Evolutionary conservation across 306 rosid genomes (phyloP), one percentile per base, ranked within the genome.

Genomic region (Cicer judaicum): DNA sequence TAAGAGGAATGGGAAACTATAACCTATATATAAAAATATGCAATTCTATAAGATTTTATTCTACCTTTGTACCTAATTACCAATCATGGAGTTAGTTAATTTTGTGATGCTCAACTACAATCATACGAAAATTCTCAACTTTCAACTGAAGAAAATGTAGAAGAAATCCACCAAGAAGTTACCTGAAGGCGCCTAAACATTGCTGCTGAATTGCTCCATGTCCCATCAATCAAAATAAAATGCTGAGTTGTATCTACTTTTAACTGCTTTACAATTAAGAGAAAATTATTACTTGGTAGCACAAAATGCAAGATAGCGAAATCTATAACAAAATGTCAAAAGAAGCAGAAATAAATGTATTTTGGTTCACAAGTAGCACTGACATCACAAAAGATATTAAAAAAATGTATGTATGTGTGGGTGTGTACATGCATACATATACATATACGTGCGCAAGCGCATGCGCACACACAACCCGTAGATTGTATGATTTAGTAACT

Each of bases 121-220:
- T 66, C 66, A 67, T 69, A 24, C 50, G 41, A 59, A 66, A 66
- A 36, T 14, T 48, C 53, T 49, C 59, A 46, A 68, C 43, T 70
- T 50, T 52, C 8, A 50, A 56, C 49, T 11, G 15, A 73, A 63
- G 64, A 64, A 80, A 77, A 68, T 18, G 71, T 50, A 73, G 29
- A 77, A 57, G 57, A 72, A 75, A 73, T 48, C 49, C 75, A 21
- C 38, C 57, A 47, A 55, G 55, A 79, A 47, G 40, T 69, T 76
- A 93, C 98, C 98, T 89, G 92, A 75, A 93, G 92, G 52, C 98
- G 93, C 80, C 86, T 80, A 86, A 93, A 87, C 96, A 93, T 93
- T 56, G 97, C 97, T 68, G 87, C 97, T 63, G 98, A 93, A 83
- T 89, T 93, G 83, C 91, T 93, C 98, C 97, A 93, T n/a, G 98